Evolutionary conservation across 306 rosid genomes (phyloP).

Genomic region (Potentilla sterilis): DNA sequence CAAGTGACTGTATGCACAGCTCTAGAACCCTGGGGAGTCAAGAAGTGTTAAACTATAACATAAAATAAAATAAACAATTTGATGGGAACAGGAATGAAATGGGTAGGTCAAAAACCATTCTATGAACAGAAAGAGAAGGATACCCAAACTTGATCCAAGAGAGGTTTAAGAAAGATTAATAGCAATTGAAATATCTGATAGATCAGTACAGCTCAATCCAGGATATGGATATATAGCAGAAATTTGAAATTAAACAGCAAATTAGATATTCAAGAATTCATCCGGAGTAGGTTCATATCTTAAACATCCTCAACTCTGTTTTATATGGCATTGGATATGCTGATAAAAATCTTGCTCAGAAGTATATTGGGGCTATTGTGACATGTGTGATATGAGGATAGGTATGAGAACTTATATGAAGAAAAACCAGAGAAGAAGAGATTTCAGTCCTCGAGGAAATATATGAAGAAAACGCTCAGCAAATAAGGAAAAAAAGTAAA

Average conservation of each 20-base stretch:
- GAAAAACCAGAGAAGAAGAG: neutral
- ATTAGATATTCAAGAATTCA: slow-evolving; percentile 18
- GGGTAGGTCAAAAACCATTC: neutral
- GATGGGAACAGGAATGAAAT: slow-evolving; percentile 14
- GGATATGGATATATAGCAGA: neutral
- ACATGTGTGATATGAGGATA: slow-evolving; percentile 20
- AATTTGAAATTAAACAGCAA: slow-evolving; percentile 18
- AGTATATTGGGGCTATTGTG: slow-evolving; percentile 23
- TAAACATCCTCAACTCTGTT: neutral
- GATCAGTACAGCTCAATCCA: slow-evolving; percentile 10
- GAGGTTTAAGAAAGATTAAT: slow-evolving; percentile 13
- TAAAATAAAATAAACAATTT: neutral
- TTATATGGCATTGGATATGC: neutral
- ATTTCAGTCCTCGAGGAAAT: slow-evolving; percentile 7
- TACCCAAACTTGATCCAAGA: slow-evolving; percentile 3
- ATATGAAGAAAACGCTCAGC: slow-evolving; percentile 16
- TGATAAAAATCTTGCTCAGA: neutral
- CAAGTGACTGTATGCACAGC: slow-evolving; percentile 19
- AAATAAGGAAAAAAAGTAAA: slow-evolving; percentile 19
- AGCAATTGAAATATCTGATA: slow-evolving; percentile 12
- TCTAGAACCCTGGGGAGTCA: slow-evolving; percentile 6
- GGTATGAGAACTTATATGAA: neutral
- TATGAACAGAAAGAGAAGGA: slow-evolving; percentile 15
- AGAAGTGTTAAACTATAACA: neutral
- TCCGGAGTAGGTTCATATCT: slow-evolving; percentile 5